Base-by-base conservation (phyloP, 805 yeast species). In the Candida succiphila region DNA sequence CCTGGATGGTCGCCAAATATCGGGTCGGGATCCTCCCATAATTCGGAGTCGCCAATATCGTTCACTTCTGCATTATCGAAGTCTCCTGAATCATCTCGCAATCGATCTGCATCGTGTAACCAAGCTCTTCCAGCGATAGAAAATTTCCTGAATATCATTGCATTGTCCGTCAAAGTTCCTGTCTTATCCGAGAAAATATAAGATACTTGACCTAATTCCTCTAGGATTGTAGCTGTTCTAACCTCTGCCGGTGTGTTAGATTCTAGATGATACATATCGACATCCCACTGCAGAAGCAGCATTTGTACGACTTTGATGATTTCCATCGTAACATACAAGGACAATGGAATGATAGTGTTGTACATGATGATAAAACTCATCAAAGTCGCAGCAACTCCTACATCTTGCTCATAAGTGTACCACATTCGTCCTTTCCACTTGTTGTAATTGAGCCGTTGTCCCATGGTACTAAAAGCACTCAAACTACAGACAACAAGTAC, bases 341-440 rank as follows among this genome's bases (percentile, higher is more conserved):
- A 89, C 22, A 92, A 63, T 0, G 98, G 98, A 51, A 92, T 92
- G 61, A 92, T 70, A 0, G 98, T 92, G 54, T 92, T 92, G 62
- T 81, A 89, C 97, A 92, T 89, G 63, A 92, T 89, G 41, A 92
- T 80, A 56, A 83, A 94, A 2, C 97, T 87, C 95, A 92, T 88
- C 32, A 92, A 67, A 1, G 94, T 84, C 2, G 95, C 82, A 3
- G 94, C 89, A 16, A 75, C 70, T 17, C 95, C 94, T 1, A 80
- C 95, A 43, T 83, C 92, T 45, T 73, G 66, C 4, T 70, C 72
- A 30, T 61, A 58, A 19, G 87, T 54, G 50, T 88, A 94, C 96
- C 96, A 87, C 34, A 69, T 67, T 23, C 52, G 60, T 22, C 65
- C 61, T 29, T 61, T 58, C 24, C 60, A 49, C 6, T 52, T 49